Percentiles rank a stretch among this genome's conserved stretches.
Evolutionary conservation across 495 filamentous ascomycete species (phyloP).

Genomic region (Staphylotrichum longicolle): DNA sequence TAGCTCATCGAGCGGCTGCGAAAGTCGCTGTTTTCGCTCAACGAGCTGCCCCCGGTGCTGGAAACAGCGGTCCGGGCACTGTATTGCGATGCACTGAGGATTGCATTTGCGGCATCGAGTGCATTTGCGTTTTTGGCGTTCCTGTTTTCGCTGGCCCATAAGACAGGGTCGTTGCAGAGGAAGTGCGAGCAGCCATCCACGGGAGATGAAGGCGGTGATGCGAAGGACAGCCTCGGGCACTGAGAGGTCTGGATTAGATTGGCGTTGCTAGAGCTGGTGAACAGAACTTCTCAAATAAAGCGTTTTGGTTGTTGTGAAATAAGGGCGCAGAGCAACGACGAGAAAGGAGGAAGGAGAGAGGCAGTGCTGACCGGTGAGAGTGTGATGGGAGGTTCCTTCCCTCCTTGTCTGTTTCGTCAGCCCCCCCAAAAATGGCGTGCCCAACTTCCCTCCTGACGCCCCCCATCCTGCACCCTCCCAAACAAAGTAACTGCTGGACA

Average conservation of each 20-base stretch:
- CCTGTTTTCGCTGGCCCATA: conserved; percentile 32
- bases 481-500: no score
- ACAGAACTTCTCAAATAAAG: neutral
- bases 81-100: conserved; percentile 50
- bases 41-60: conserved; percentile 45
- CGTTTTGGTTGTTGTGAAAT: neutral
- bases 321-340: neutral
- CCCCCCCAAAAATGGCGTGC: conserved; percentile 4
- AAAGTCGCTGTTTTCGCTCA: conserved; percentile 54
- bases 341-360: neutral
- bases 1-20: conserved; percentile 54
- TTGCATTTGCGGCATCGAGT: conserved; percentile 51
- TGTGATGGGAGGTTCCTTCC: no score
- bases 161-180: conserved; percentile 29
- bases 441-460: neutral
- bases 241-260: neutral
- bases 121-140: conserved; percentile 40
- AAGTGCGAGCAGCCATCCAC: neutral
- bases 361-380: no score
- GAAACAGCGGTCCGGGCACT: conserved; percentile 50
- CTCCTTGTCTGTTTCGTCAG: neutral
- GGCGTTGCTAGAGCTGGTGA: neutral
- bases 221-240: neutral
- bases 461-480: no score
- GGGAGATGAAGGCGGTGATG: neutral